These are phyloP conservation scores for Eucalyptus caleyi DNA, from an alignment of 345 rosid genomes.

Conservation along the genomic window DNA sequence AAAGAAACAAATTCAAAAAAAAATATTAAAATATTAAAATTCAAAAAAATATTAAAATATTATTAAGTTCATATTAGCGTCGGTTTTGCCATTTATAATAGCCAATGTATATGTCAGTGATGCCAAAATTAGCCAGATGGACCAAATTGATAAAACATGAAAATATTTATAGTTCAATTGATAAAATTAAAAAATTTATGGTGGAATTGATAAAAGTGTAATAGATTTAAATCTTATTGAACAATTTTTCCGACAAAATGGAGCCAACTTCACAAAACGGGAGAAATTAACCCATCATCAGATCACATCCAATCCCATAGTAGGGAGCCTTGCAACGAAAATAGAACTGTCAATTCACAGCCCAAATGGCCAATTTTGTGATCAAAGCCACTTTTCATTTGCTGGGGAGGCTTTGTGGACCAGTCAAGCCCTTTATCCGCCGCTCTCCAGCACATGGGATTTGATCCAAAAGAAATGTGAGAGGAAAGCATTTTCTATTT, in stretches of 20 bases:
- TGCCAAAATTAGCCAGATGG: accelerated
- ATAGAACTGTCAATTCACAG: not conserved
- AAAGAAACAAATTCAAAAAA: too few species aligned
- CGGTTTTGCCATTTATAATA: too few species aligned
- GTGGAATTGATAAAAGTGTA: not conserved
- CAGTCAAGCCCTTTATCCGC: not conserved
- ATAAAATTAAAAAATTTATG: too few species aligned
- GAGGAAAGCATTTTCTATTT: not conserved
- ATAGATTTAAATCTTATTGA: too few species aligned
- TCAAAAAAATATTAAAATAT: too few species aligned
- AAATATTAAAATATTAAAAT: too few species aligned
- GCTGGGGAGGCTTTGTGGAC: not conserved
- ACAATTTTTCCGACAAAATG: not conserved
- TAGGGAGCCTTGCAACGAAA: not conserved
- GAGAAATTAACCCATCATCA: not conserved
- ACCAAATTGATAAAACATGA: too few species aligned
- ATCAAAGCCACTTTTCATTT: not conserved
- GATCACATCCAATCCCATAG: not conserved
- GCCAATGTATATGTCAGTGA: accelerated
- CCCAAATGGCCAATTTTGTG: not conserved
- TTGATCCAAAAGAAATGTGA: not conserved
- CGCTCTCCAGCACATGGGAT: not conserved
- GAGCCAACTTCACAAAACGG: not conserved
- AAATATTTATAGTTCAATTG: too few species aligned
- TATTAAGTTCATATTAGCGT: too few species aligned